These are phyloP conservation scores for Roridomyces roridus DNA, from an alignment of 768 basidiomycete genomes.

Conservation along the genomic window DNA sequence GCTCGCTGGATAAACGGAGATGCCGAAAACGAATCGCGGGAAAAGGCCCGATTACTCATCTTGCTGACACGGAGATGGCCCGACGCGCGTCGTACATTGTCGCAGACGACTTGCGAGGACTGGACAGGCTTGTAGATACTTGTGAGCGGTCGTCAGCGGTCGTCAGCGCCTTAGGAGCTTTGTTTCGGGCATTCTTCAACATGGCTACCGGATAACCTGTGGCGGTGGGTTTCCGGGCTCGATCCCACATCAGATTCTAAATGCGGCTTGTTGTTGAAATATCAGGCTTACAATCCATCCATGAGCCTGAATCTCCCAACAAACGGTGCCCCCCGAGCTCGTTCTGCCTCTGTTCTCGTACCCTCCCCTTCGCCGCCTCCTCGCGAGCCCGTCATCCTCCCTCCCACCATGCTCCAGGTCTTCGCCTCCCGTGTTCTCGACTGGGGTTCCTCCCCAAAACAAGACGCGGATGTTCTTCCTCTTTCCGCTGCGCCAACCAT, in stretches of 20 bases:
- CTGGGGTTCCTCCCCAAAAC: slow-evolving; percentile 54
- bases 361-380: slow-evolving; percentile 15
- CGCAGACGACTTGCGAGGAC: too few species aligned
- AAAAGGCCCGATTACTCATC: background rate
- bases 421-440: slow-evolving; percentile 58
- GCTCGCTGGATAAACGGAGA: too few species aligned
- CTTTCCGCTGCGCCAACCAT: slow-evolving; percentile 57
- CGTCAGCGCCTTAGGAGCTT: too few species aligned
- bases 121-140: slow-evolving; percentile 23
- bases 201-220: too few species aligned
- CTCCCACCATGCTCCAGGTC: slow-evolving; percentile 57
- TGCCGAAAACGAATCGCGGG: too few species aligned
- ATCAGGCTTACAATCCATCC: too few species aligned
- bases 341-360: slow-evolving; percentile 20
- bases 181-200: too few species aligned
- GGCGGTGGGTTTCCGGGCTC: too few species aligned
- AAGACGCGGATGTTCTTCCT: slow-evolving; percentile 54
- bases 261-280: too few species aligned
- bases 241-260: too few species aligned
- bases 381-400: slow-evolving; percentile 22
- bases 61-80: background rate
- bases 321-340: background rate
- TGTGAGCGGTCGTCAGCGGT: too few species aligned
- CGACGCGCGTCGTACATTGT: background rate
- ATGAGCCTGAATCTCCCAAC: slow-evolving; percentile 19